These are phyloP conservation scores for Plicaturopsis crispa DNA, from an alignment of 768 basidiomycete genomes.

Conservation along the genomic window DNA sequence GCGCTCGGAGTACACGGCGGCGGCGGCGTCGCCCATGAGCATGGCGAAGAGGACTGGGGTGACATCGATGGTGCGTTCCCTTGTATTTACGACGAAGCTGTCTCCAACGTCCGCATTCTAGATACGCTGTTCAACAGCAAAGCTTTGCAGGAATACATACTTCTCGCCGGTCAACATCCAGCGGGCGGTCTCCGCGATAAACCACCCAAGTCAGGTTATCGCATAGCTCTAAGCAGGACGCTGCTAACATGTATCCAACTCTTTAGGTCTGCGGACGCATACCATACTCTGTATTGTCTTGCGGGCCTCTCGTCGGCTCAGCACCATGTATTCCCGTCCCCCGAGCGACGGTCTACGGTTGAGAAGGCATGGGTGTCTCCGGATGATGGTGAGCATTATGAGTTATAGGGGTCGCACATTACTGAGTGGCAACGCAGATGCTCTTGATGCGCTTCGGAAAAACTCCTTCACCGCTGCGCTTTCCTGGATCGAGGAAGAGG, in stretches of 20 bases:
- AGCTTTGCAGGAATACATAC: constrained; percentile 82
- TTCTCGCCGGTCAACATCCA: constrained; percentile 80
- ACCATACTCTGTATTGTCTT: constrained; percentile 92
- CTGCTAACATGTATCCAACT: not conserved
- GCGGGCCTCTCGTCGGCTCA: constrained; percentile 87
- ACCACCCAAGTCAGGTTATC: constrained; percentile 71
- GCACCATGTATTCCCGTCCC: constrained; percentile 56
- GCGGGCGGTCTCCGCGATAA: constrained; percentile 90
- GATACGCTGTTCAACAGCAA: constrained; percentile 49
- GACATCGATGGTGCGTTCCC: constrained; percentile 58
- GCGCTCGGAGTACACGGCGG: constrained; percentile 34
- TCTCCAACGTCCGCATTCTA: constrained; percentile 20
- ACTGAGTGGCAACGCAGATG: not conserved
- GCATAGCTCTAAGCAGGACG: not conserved
- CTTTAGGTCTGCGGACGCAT: constrained; percentile 77
- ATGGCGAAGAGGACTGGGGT: constrained; percentile 47
- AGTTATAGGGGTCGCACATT: not conserved
- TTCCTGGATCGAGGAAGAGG: constrained; percentile 64
- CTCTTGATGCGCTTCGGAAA: constrained; percentile 26
- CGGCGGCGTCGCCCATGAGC: constrained; percentile 10
- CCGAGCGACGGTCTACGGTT: constrained; percentile 24
- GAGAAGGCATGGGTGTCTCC: constrained; percentile 28
- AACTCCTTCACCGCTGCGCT: constrained; percentile 47
- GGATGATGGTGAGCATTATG: not conserved
- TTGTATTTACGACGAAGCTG: not conserved